These are phyloP conservation scores for Colletotrichum truncatum DNA, from an alignment of 2,329 filamentous ascomycete genomes.

Conservation along the genomic window DNA sequence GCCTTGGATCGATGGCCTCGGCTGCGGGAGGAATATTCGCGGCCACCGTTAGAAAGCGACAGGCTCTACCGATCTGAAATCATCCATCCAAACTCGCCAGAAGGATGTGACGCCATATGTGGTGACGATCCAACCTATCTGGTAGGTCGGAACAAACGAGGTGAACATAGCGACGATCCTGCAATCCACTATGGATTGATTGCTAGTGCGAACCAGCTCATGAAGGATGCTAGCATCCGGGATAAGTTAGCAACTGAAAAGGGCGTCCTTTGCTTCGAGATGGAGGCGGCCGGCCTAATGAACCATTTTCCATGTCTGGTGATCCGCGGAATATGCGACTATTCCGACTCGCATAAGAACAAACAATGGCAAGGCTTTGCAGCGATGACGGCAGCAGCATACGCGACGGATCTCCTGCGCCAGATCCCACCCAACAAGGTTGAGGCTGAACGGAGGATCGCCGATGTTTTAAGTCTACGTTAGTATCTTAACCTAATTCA, in stretches of 20 bases:
- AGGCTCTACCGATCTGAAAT: not conserved
- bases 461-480: not conserved
- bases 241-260: constrained; percentile 37
- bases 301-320: constrained; percentile 43
- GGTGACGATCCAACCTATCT: not conserved
- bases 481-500: not conserved
- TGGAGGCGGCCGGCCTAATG: constrained; percentile 41
- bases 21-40: not conserved
- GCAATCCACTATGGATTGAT: constrained; percentile 35
- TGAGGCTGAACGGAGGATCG: constrained; percentile 21
- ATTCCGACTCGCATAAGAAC: constrained; percentile 49
- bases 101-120: not conserved
- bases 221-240: constrained; percentile 43
- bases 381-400: constrained; percentile 43
- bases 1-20: not conserved
- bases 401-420: constrained; percentile 28
- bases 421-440: constrained; percentile 29
- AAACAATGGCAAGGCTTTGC: constrained; percentile 48
- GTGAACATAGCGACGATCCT: not conserved
- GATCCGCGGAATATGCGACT: constrained; percentile 51
- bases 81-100: not conserved
- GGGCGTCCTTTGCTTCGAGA: constrained; percentile 38
- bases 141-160: not conserved
- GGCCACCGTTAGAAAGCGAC: not conserved
- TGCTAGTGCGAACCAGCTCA: constrained; percentile 45